These are phyloP conservation scores for Acrocalymma vagum DNA, from an alignment of 2,329 filamentous ascomycete genomes.

Conservation along the genomic window DNA sequence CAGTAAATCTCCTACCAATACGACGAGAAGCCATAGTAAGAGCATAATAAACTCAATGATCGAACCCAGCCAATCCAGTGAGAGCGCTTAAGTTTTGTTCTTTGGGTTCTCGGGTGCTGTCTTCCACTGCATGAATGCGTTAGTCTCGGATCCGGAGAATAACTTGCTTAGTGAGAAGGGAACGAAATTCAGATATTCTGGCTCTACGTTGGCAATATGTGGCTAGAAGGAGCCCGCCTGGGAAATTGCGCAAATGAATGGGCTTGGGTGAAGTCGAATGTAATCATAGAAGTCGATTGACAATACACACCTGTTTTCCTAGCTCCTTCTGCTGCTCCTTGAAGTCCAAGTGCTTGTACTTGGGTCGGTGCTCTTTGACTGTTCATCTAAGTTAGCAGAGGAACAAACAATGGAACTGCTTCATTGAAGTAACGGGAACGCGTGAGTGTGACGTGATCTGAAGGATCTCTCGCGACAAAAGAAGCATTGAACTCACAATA, in stretches of 20 bases:
- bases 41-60: too few species aligned
- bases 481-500: slow-evolving; percentile 37
- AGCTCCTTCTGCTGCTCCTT: slow-evolving; percentile 47
- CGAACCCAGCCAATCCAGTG: too few species aligned
- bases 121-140: slow-evolving; percentile 40
- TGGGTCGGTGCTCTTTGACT: slow-evolving; percentile 46
- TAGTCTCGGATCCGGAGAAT: slow-evolving; percentile 11
- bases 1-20: too few species aligned
- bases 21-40: too few species aligned
- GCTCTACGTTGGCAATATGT: too few species aligned
- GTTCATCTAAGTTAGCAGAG: slow-evolving; percentile 19
- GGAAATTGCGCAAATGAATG: too few species aligned
- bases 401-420: too few species aligned
- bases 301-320: slow-evolving; percentile 43
- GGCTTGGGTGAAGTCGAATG: too few species aligned
- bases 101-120: slow-evolving; percentile 45
- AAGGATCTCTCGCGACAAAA: slow-evolving; percentile 17
- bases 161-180: too few species aligned
- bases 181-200: too few species aligned
- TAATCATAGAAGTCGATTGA: too few species aligned
- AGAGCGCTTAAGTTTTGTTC: slow-evolving; percentile 35
- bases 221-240: too few species aligned
- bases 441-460: slow-evolving; percentile 24
- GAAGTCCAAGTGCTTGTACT: slow-evolving; percentile 44
- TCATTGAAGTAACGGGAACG: slow-evolving; percentile 20